Percentiles rank a stretch among this genome's conserved stretches.
Conservation (phyloP, 495 filamentous ascomycete species). For the Cladorrhinum samala region DNA sequence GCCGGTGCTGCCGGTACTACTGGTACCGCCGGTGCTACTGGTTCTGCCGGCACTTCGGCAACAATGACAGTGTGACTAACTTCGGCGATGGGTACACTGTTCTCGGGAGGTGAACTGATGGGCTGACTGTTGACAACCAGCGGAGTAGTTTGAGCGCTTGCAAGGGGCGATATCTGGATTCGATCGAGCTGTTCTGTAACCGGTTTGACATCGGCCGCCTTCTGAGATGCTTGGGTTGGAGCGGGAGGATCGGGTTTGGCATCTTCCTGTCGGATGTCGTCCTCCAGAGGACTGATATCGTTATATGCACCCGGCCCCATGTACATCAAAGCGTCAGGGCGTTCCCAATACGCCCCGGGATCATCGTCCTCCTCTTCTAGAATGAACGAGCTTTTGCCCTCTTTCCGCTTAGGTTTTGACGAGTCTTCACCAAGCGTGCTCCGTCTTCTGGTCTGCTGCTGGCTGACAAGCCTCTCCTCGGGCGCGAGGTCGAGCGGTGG, state of each 20-base stretch:
- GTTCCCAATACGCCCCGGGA: conserved; percentile 28
- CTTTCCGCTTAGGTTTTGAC: conserved; percentile 7
- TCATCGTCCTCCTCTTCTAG: conserved; percentile 16
- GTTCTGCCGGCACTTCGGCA: background rate
- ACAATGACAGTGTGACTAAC: no score
- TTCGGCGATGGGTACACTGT: background rate
- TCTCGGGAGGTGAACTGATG: conserved; percentile 9
- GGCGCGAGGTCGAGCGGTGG: conserved; percentile 29
- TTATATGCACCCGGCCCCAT: conserved; percentile 34
- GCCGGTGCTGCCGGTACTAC: background rate
- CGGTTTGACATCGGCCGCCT: background rate
- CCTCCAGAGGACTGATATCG: conserved; percentile 30
- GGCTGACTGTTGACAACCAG: conserved; percentile 11
- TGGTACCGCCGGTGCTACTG: background rate
- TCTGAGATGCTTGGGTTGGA: background rate
- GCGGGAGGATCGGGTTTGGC: background rate
- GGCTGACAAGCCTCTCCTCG: conserved; percentile 31
- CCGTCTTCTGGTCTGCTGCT: conserved; percentile 28
- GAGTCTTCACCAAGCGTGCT: conserved; percentile 14
- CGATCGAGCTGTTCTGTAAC: background rate
- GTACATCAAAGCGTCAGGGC: conserved; percentile 39
- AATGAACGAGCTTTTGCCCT: conserved; percentile 9
- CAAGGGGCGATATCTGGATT: conserved; percentile 13
- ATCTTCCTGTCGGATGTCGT: conserved; percentile 17
- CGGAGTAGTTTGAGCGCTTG: conserved; percentile 22